These are phyloP conservation scores for Penicillium maclennaniae DNA, from an alignment of 495 filamentous ascomycete genomes.

Conservation along the genomic window DNA sequence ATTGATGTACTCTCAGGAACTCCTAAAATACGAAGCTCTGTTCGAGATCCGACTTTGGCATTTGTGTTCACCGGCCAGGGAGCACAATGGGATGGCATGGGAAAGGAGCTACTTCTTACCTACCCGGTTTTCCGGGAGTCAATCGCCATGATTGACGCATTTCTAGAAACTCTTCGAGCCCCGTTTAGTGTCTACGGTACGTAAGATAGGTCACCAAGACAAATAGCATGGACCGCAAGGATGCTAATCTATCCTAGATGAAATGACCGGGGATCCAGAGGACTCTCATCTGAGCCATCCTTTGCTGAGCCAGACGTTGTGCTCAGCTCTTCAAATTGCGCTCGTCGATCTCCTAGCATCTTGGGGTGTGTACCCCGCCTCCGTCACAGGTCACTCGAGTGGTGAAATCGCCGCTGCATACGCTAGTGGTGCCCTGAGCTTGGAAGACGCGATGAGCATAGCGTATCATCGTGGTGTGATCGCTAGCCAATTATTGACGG, in stretches of 20 bases:
- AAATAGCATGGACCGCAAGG: neutral
- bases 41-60: slow-evolving; percentile 1
- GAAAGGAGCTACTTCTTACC: slow-evolving; percentile 28
- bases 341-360: slow-evolving; percentile 30
- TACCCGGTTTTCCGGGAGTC: slow-evolving; percentile 34
- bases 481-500: slow-evolving; percentile 13
- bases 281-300: slow-evolving; percentile 14
- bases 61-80: slow-evolving; percentile 46
- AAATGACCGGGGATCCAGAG: slow-evolving; percentile 7
- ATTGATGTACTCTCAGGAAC: slow-evolving; percentile 3
- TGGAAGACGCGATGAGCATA: slow-evolving; percentile 34
- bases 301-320: slow-evolving; percentile 19
- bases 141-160: slow-evolving; percentile 16
- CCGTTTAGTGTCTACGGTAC: slow-evolving; percentile 15
- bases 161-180: slow-evolving; percentile 22
- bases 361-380: slow-evolving; percentile 24
- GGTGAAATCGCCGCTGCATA: slow-evolving; percentile 55
- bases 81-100: slow-evolving; percentile 38
- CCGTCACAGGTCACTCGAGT: slow-evolving; percentile 57
- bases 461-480: slow-evolving; percentile 28
- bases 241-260: slow-evolving; percentile 1
- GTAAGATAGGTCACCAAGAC: neutral
- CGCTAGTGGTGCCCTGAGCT: slow-evolving; percentile 20
- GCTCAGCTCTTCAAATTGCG: slow-evolving; percentile 29
- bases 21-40: neutral